Evolutionary conservation across 345 rosid species (phyloP), one percentile per base, ranked within the genome.

Genomic region (Syzygium aromaticum): DNA sequence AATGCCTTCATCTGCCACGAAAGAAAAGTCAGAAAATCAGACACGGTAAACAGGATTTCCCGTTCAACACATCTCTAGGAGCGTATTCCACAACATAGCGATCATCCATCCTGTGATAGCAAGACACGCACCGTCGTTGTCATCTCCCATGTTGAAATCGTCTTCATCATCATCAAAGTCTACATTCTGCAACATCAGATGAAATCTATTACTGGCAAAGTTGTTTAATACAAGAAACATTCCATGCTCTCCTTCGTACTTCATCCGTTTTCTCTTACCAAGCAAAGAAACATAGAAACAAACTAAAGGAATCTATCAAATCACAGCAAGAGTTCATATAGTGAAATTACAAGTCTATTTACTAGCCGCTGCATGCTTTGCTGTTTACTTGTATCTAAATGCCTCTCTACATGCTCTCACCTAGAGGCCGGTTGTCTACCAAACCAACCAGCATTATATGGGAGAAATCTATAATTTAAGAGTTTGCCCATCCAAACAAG

Each of bases 111-210:
- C 53, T 84, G 43, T 52, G 27, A 54, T 1, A 84, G 85, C 16
- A 21, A 30, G 86, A 51, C 30, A 25, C 91, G 77, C 90, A 93
- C 95, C 93, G 52, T 92, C 91, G 52, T 84, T 82, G 73, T 85
- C 93, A 21, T 90, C 93, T 12, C 87, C 92, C 91, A 89, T 85
- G 89, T 93, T 93, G 59, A 77, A 91, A 88, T 93, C 93, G 0
- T 93, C 94, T 43, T 93, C 93, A 54, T 93, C 94, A 22, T 93
- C 95, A 54, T 93, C 95, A 84, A 92, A 93, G 51, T 92, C 93
- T 38, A 86, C 57, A 38, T 91, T 91, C 95, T 93, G 93, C n/a
- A 54, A 88, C 52, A 46, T 56, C 21, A 53, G 64, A 67, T 17
- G 51, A 73, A 38, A 10, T 38, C 82, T 11, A 38, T 38, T 52